phyloP scores from a whole-genome alignment of 441 rosid genomes.

The Metrosideros polymorpha region DNA sequence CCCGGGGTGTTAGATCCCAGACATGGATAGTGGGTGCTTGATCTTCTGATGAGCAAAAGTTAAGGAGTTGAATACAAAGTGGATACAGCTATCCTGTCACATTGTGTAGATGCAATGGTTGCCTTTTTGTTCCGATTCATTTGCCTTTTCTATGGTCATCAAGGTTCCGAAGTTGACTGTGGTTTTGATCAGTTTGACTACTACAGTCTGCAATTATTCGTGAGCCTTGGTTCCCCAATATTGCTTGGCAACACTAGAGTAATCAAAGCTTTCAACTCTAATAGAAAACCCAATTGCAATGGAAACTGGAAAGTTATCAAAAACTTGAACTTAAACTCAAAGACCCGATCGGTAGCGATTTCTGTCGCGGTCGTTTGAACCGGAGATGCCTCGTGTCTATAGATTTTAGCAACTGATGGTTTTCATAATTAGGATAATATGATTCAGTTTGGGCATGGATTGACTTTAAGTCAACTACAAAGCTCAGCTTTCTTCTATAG shows the following conservation, averaged over 20 bases:
- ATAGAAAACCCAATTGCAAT: neutral
- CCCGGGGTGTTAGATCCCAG: conserved; percentile 36
- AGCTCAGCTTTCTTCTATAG: neutral
- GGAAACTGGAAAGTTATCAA: neutral
- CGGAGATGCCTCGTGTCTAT: neutral
- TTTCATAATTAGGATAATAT: neutral
- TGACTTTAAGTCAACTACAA: neutral
- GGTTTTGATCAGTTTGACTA: conserved; percentile 27
- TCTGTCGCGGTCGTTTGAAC: neutral
- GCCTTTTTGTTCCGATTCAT: conserved; percentile 64
- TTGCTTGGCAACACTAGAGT: neutral
- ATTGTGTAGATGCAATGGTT: conserved; percentile 18
- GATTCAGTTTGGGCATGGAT: neutral
- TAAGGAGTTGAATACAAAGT: conserved; percentile 57
- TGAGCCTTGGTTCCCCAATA: neutral
- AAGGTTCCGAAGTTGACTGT: conserved; percentile 32
- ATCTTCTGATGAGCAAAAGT: conserved; percentile 41
- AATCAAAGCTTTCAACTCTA: neutral
- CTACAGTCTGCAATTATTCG: neutral
- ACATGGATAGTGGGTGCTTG: conserved; percentile 59
- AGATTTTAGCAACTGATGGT: neutral
- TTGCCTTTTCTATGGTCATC: conserved; percentile 61
- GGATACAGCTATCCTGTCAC: conserved; percentile 38
- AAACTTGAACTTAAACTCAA: neutral
- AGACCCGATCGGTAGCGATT: neutral